A percentile compares a stretch with the other conserved stretches of the same genome.
These are phyloP conservation scores for Boletales sp. DNA, from an alignment of 768 basidiomycete species.

Conservation along the genomic window DNA sequence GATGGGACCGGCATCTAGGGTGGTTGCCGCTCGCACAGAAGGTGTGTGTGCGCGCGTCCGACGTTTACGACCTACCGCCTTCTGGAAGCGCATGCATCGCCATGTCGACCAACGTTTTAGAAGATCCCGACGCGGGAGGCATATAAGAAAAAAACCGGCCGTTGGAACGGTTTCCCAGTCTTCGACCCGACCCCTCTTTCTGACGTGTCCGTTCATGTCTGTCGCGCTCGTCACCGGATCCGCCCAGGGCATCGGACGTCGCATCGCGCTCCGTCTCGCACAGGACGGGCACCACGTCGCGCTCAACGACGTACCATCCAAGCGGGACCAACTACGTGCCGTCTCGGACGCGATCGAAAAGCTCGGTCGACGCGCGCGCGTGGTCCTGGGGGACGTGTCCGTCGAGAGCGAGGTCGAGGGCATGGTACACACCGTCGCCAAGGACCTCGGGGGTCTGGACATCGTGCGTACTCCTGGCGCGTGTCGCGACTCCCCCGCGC, in stretches of 20 bases:
- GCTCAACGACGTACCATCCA: constrained; percentile 23
- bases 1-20: no score
- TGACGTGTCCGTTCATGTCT: no score
- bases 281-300: constrained; percentile 19
- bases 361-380: constrained; percentile 11
- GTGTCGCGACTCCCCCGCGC: no score
- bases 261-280: constrained; percentile 10
- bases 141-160: no score
- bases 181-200: no score
- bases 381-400: constrained; percentile 35
- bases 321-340: constrained; percentile 1
- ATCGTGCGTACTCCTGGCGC: not conserved
- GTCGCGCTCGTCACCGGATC: constrained; percentile 26
- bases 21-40: no score
- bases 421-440: constrained; percentile 31
- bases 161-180: no score
- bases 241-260: constrained; percentile 24
- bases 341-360: constrained; percentile 17
- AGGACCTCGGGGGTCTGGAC: constrained; percentile 25
- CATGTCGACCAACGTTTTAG: no score
- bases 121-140: no score
- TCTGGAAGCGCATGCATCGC: no score
- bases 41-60: no score
- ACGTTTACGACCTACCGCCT: no score
- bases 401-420: constrained; percentile 37